These are phyloP conservation scores for Trebouxiophyceae sp. DNA, from an alignment of 163 green algal species.

Conservation along the genomic window DNA sequence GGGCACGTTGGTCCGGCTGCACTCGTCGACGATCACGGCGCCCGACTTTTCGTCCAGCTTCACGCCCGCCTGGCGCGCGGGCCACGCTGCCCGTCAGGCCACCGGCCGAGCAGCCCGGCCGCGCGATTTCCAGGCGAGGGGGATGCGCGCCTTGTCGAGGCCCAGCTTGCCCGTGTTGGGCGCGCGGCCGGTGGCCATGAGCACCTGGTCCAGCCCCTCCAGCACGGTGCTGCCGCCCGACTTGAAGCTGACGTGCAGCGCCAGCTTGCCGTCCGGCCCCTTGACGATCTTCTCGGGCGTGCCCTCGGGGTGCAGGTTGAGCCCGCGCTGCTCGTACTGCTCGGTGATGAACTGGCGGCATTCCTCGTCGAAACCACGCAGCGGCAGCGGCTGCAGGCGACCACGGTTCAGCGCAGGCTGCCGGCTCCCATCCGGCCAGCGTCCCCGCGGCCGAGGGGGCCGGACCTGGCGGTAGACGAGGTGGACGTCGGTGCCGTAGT, in stretches of 20 bases:
- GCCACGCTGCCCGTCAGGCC: too few species aligned
- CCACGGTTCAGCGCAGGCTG: not conserved
- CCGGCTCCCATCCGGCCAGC: too few species aligned
- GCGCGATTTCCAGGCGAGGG: too few species aligned
- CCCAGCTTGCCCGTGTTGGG: constrained; percentile 73
- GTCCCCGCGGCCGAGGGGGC: too few species aligned
- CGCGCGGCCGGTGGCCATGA: constrained; percentile 72
- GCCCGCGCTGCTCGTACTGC: constrained; percentile 60
- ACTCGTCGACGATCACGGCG: constrained; percentile 63
- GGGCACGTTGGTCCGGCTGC: constrained; percentile 48
- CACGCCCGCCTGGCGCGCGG: constrained; percentile 52
- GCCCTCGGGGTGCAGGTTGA: constrained; percentile 30
- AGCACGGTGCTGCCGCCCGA: constrained; percentile 20
- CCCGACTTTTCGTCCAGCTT: constrained; percentile 34
- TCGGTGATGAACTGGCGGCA: constrained; percentile 41
- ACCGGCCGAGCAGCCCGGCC: too few species aligned
- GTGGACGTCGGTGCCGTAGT: constrained; percentile 63
- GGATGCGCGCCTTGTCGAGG: constrained; percentile 47
- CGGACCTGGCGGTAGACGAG: constrained; percentile 58
- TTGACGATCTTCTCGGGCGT: constrained; percentile 19
- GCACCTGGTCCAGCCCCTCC: constrained; percentile 30
- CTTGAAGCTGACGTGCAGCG: constrained; percentile 27
- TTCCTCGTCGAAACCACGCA: constrained; percentile 70
- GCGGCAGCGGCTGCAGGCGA: constrained; percentile 12
- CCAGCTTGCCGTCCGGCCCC: constrained; percentile 17